A percentile compares a stretch with the other conserved stretches of the same genome.
These are phyloP conservation scores for Pythium oligandrum DNA, from an alignment of 352 stramenopile species.

Conservation along the genomic window DNA sequence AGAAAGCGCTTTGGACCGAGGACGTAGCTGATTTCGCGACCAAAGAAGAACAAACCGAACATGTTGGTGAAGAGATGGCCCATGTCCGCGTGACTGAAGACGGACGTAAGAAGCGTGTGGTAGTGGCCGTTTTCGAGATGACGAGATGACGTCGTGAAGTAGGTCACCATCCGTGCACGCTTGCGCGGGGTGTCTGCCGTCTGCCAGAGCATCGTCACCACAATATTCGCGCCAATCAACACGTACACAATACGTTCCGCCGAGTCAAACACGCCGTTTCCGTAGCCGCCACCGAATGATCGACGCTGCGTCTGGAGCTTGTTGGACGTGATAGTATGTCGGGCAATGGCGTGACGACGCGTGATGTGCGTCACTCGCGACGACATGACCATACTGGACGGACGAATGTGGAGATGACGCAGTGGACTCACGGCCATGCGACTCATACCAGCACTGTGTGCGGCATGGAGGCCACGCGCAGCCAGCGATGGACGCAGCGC, in stretches of 20 bases:
- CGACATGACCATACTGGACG: no score
- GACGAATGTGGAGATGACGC: no score
- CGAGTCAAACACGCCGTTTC: slow-evolving; percentile 7
- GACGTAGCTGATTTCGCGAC: slow-evolving; percentile 60
- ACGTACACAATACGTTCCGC: slow-evolving; percentile 40
- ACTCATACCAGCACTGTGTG: no score
- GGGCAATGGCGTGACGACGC: no score
- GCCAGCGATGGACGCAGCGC: no score
- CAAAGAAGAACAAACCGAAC: slow-evolving; percentile 76
- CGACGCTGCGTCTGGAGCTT: slow-evolving; percentile 3
- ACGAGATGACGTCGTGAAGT: slow-evolving; percentile 73
- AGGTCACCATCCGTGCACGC: slow-evolving; percentile 56
- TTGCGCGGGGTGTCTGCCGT: slow-evolving; percentile 37
- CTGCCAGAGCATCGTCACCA: slow-evolving; percentile 58
- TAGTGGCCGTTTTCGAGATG: slow-evolving; percentile 57
- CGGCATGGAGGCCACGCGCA: no score
- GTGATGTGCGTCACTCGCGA: no score
- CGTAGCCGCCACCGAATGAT: background rate
- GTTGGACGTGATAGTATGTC: no score
- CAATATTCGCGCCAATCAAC: slow-evolving; percentile 49
- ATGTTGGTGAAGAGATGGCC: slow-evolving; percentile 68
- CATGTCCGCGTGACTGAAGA: slow-evolving; percentile 63
- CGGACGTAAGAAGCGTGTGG: slow-evolving; percentile 69
- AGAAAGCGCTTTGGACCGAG: slow-evolving; percentile 65
- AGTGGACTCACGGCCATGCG: no score